phyloP scores from a whole-genome alignment of 805 yeast species.

The Myxozyma nipponensis region DNA sequence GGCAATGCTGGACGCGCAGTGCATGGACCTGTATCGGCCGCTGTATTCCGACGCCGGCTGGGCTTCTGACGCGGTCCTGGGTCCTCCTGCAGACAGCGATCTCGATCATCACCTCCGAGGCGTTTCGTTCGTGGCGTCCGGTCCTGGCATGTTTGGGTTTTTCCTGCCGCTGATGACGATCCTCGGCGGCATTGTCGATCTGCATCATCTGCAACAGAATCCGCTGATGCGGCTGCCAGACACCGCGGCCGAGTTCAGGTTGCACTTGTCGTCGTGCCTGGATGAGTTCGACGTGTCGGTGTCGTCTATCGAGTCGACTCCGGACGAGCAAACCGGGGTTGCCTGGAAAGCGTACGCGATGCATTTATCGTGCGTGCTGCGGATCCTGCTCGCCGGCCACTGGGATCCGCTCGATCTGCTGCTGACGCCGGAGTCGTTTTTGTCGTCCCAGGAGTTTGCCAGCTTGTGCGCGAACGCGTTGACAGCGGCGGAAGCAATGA shows the following conservation, averaged over 20 bases:
- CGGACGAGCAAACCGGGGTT: slow-evolving; percentile 2
- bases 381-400: slow-evolving; percentile 31
- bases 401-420: slow-evolving; percentile 36
- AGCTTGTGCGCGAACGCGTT: slow-evolving; percentile 31
- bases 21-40: slow-evolving; percentile 36
- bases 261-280: slow-evolving; percentile 10
- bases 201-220: slow-evolving; percentile 31
- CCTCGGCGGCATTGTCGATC: slow-evolving; percentile 35
- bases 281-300: slow-evolving; percentile 7
- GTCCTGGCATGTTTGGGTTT: slow-evolving; percentile 42
- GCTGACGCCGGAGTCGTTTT: slow-evolving; percentile 25
- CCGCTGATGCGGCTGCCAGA: slow-evolving; percentile 25
- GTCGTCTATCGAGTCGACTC: background rate
- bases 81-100: slow-evolving; percentile 2
- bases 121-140: slow-evolving; percentile 32
- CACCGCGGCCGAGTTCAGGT: slow-evolving; percentile 5
- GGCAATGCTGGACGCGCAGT: slow-evolving; percentile 37
- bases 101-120: slow-evolving; percentile 21
- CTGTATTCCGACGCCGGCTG: slow-evolving; percentile 34
- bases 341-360: slow-evolving; percentile 20
- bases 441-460: slow-evolving; percentile 27
- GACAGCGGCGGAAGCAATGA: slow-evolving; percentile 30
- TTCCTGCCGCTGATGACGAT: slow-evolving; percentile 38
- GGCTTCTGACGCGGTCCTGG: slow-evolving; percentile 25
- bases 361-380: slow-evolving; percentile 29